Conservation (phyloP, 768 basidiomycete genomes). For the Tylopilus plumbeoviolaceoides region DNA sequence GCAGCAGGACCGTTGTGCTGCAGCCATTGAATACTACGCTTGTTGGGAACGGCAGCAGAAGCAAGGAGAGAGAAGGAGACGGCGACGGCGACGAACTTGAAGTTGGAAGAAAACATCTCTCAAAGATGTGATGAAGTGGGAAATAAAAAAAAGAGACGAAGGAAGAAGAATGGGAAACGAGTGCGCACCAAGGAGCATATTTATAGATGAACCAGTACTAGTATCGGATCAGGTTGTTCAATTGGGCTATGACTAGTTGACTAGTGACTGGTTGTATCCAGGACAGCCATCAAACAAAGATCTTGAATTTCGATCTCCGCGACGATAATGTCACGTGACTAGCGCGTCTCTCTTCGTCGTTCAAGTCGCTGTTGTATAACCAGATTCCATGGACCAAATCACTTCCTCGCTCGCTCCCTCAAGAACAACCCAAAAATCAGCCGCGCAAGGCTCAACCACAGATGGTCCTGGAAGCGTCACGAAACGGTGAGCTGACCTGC, state of each 20-base stretch:
- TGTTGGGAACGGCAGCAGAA: constrained; percentile 18
- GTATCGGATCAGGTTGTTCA: too few relatives aligned
- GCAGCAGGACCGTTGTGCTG: constrained; percentile 26
- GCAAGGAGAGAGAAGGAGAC: constrained; percentile 15
- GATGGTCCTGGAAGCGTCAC: constrained; percentile 75
- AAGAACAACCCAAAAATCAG: constrained; percentile 54
- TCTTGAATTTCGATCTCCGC: background rate
- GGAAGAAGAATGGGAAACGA: background rate
- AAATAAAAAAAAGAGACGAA: background rate
- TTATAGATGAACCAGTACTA: too few relatives aligned
- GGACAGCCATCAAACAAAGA: background rate
- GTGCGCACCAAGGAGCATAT: background rate
- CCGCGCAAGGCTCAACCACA: constrained; percentile 45
- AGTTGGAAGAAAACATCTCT: constrained; percentile 18
- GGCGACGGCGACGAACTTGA: constrained; percentile 11
- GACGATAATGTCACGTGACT: constrained; percentile 21
- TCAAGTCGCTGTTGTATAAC: background rate
- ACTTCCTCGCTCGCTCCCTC: constrained; percentile 58
- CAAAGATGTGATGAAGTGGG: constrained; percentile 8
- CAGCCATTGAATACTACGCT: constrained; percentile 17
- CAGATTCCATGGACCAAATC: constrained; percentile 57
- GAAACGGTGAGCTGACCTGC: constrained; percentile 56
- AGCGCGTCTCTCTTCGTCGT: constrained; percentile 25
- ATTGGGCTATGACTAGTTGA: too few relatives aligned
- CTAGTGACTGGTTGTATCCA: background rate